Percentiles rank a stretch among this genome's conserved stretches.
These are phyloP conservation scores for Podospora pseudocomata DNA, from an alignment of 495 filamentous ascomycete genomes.

Conservation along the genomic window DNA sequence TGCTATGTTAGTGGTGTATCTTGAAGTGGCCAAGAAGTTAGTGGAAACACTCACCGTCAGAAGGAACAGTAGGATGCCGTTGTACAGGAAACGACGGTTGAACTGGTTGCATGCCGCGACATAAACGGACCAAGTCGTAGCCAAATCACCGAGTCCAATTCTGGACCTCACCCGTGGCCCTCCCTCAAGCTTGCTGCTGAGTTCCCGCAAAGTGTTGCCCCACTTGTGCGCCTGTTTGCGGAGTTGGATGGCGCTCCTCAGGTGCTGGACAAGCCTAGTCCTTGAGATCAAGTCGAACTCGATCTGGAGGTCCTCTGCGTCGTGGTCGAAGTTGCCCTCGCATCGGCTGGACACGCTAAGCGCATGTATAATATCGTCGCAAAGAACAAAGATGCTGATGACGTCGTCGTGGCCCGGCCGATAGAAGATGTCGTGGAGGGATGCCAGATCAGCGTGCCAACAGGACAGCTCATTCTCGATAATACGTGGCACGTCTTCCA, in stretches of 20 bases:
- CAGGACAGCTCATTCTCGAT: too few species aligned
- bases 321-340: neutral
- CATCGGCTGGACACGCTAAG: neutral
- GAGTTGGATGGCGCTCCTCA: neutral
- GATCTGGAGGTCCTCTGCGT: neutral
- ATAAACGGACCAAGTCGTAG: neutral
- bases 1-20: neutral
- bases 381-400: neutral
- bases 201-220: neutral
- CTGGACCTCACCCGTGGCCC: neutral
- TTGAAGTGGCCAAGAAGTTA: neutral
- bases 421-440: neutral
- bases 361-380: neutral
- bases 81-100: neutral
- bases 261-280: neutral
- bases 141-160: neutral
- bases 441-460: neutral
- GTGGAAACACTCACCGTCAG: neutral
- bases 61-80: neutral
- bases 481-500: too few species aligned
- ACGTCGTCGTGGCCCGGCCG: neutral
- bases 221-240: neutral
- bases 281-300: neutral
- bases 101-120: neutral
- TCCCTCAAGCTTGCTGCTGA: neutral